phyloP scores from a whole-genome alignment of 768 basidiomycete species.

The Sporobolomyces phaffii region DNA sequence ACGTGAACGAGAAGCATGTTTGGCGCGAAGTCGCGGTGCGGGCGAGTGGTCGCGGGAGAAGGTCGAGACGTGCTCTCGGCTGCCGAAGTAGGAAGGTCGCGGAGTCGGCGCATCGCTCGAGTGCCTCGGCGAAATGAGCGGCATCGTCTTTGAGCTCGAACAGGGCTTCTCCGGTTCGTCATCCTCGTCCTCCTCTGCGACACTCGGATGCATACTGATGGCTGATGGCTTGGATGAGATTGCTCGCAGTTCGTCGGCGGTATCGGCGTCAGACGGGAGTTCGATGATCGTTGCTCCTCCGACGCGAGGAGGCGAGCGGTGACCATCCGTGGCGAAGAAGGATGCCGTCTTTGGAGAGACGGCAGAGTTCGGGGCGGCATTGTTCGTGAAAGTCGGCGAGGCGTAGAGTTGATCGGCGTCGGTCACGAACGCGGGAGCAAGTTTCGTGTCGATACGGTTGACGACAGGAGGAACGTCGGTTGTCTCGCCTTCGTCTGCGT shows the following conservation, averaged over 20 bases:
- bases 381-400: conserved; percentile 1
- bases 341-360: conserved; percentile 18
- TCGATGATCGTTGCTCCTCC: conserved; percentile 12
- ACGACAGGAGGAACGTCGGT: background rate
- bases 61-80: background rate
- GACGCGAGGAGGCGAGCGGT: conserved; percentile 4
- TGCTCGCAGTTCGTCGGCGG: background rate
- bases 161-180: background rate
- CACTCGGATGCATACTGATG: no score
- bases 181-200: background rate
- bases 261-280: conserved; percentile 15
- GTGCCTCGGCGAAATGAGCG: background rate
- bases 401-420: conserved; percentile 6
- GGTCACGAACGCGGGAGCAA: background rate
- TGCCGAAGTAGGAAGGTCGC: background rate
- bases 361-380: conserved; percentile 9
- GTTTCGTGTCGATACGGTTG: conserved; percentile 3
- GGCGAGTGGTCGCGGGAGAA: conserved; percentile 3
- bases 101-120: background rate
- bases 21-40: background rate
- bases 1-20: no score
- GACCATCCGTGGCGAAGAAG: conserved; percentile 9
- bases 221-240: background rate
- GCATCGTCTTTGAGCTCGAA: conserved; percentile 7
- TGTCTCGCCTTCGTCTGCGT: background rate